Evolutionary conservation across 2,329 filamentous ascomycete genomes (phyloP).

Genomic region (Chrysosporium queenslandicum): DNA sequence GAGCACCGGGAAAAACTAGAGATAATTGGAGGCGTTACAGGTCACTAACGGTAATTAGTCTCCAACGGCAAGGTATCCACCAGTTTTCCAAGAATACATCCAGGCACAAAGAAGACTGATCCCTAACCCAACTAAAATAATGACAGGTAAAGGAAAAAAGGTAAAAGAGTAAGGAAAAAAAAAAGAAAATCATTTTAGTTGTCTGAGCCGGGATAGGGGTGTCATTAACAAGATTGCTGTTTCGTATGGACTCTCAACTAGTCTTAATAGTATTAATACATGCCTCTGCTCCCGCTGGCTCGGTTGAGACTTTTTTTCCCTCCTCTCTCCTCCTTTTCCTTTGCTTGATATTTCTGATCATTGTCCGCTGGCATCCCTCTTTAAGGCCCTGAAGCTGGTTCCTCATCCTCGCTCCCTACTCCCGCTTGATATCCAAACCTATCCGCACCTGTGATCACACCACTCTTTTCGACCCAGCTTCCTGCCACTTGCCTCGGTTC

Average conservation of each 20-base stretch:
- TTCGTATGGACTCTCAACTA: slow-evolving; percentile 11
- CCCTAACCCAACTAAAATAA: slow-evolving; percentile 11
- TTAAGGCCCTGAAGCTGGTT: slow-evolving; percentile 9
- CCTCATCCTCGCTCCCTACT: slow-evolving; percentile 1
- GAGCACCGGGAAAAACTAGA: background rate
- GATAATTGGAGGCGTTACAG: slow-evolving; percentile 4
- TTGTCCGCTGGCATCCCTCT: slow-evolving; percentile 5
- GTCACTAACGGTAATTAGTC: slow-evolving; percentile 1
- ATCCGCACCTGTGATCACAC: background rate
- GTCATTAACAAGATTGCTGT: slow-evolving; percentile 10
- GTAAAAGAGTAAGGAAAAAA: background rate
- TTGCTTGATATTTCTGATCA: slow-evolving; percentile 1
- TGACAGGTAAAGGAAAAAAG: slow-evolving; percentile 7
- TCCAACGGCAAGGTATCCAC: slow-evolving; percentile 12
- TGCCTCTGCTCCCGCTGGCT: slow-evolving; percentile 8
- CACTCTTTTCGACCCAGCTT: background rate
- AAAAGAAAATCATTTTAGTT: slow-evolving; percentile 7
- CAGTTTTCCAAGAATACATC: slow-evolving; percentile 4
- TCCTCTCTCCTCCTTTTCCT: background rate
- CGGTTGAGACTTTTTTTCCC: background rate
- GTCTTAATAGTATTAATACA: slow-evolving; percentile 8
- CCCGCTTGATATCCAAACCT: background rate
- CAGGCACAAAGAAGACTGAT: slow-evolving; percentile 9
- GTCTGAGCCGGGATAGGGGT: slow-evolving; percentile 10
- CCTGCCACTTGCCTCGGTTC: slow-evolving; percentile 1